Base-by-base conservation (phyloP, 1,284 basidiomycete genomes). In the Moesziomyces parantarcticus region DNA sequence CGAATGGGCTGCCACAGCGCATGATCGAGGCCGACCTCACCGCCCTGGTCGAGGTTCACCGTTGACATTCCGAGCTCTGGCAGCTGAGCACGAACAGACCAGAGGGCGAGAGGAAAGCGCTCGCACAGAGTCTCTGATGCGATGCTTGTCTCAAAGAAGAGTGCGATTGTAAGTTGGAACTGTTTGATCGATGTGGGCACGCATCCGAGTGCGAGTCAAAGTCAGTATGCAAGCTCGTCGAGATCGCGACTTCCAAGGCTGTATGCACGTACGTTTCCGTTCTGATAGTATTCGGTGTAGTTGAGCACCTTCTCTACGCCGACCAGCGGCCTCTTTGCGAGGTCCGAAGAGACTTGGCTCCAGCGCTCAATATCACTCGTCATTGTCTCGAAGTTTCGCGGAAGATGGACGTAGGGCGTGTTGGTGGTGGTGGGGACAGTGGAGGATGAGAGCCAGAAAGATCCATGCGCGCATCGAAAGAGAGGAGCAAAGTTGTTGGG, bases 301-400 rank as follows among this genome's bases (percentile, higher is more conserved):
- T 65, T 65, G 56, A 65, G 56, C 36, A 65, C 10, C 52, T 65
- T 65, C 34, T 65, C 62, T 16, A 65, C 50, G 20, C 62, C 62
- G 21, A 65, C 25, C 6, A 65, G 56, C 9, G 51, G 62, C 20
- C 62, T 45, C 25, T 29, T 21, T 3, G 52, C 56, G 41, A 51
- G n/a, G 18, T 36, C 50, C 26, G 34, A 14, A 13, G 62, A 58
- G 48, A 59, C 42, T 13, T 54, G 42, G 51, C 47, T 58, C 62
- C 62, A 65, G 6, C 26, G 41, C 14, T 25, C 51, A 21, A 43
- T 43, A 9, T 36, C 32, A 6, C 14, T 13, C 61, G 57, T 63
- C 8, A 36, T 46, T 16, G 14, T 39, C 4, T 18, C 18, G 36
- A 6, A 18, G 20, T 25, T 25, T 47, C 16, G 23, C 13, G 26